Conservation (phyloP, 2,329 filamentous ascomycete species). For the Aspergillus sp. region DNA sequence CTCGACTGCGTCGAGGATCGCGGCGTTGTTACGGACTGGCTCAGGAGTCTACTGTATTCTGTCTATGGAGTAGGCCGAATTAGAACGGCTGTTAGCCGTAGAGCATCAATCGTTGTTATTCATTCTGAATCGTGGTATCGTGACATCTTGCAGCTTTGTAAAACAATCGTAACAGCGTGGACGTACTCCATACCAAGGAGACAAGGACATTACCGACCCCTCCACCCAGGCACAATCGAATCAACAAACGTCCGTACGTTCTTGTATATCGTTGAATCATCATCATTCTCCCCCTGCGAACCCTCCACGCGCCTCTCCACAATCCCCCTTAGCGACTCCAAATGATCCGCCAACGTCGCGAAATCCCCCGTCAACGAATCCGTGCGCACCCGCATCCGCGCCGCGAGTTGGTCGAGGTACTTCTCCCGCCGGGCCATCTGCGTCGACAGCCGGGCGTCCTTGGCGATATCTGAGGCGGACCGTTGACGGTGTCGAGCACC, state of each 20-base stretch:
- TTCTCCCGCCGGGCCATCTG: slow-evolving; percentile 24
- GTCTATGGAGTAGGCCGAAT: no score
- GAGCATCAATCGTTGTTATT: no score
- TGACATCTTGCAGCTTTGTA: no score
- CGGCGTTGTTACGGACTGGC: no score
- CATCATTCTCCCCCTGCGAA: not conserved
- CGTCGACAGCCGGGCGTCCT: slow-evolving; percentile 21
- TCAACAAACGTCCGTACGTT: not conserved
- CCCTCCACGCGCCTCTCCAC: slow-evolving; percentile 2
- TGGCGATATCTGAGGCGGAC: slow-evolving; percentile 8
- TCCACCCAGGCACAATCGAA: not conserved
- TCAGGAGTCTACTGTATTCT: no score
- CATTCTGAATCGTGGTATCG: not conserved
- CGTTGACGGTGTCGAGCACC: not conserved
- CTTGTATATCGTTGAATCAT: not conserved
- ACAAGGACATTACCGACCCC: not conserved
- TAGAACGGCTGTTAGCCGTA: no score
- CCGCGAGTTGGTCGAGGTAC: slow-evolving; percentile 26
- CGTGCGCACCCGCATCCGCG: slow-evolving; percentile 26
- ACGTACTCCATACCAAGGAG: not conserved
- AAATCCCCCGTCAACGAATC: slow-evolving; percentile 23
- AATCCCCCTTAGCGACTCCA: slow-evolving; percentile 27
- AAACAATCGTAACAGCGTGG: no score
- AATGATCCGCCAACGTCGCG: slow-evolving; percentile 26
- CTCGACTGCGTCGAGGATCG: no score